Conservation (phyloP, 2,329 filamentous ascomycete genomes). For the Didymella segeticola region DNA sequence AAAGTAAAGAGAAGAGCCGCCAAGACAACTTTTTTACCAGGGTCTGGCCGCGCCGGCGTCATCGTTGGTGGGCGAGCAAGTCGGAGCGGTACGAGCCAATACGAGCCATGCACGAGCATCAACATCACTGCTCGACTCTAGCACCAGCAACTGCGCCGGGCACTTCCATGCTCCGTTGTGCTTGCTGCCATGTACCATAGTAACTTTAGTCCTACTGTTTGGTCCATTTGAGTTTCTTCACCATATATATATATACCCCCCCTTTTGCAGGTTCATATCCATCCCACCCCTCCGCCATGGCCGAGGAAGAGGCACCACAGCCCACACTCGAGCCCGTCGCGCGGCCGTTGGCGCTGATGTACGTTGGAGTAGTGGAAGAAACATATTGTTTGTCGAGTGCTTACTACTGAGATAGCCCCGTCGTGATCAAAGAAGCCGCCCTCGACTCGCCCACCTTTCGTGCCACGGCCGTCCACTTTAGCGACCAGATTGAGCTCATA, state of each 20-base stretch:
- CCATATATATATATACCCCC: constrained; percentile 19
- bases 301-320: constrained; percentile 40
- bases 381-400: too few relatives aligned
- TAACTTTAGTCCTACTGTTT: constrained; percentile 29
- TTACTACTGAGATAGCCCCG: constrained; percentile 67
- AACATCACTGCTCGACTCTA: too few relatives aligned
- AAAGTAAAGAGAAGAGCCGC: too few relatives aligned
- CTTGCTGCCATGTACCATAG: constrained; percentile 26
- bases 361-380: constrained; percentile 25
- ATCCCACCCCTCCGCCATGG: constrained; percentile 35
- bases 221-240: constrained; percentile 8
- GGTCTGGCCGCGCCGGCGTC: constrained; percentile 22
- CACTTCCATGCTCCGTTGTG: constrained; percentile 11
- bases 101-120: constrained; percentile 12
- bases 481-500: constrained; percentile 87
- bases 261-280: not conserved
- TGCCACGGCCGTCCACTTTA: constrained; percentile 82
- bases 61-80: constrained; percentile 21
- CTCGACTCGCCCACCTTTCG: constrained; percentile 97
- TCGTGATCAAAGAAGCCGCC: constrained; percentile 90
- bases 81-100: constrained; percentile 25
- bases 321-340: constrained; percentile 49
- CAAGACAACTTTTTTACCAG: constrained; percentile 25
- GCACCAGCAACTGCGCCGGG: constrained; percentile 13
- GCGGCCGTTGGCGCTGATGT: constrained; percentile 53